Percentiles rank a stretch among this genome's conserved stretches.
Evolutionary conservation across 164 flowering plant species (phyloP).

Genomic region (Magnolia changhungtana): DNA sequence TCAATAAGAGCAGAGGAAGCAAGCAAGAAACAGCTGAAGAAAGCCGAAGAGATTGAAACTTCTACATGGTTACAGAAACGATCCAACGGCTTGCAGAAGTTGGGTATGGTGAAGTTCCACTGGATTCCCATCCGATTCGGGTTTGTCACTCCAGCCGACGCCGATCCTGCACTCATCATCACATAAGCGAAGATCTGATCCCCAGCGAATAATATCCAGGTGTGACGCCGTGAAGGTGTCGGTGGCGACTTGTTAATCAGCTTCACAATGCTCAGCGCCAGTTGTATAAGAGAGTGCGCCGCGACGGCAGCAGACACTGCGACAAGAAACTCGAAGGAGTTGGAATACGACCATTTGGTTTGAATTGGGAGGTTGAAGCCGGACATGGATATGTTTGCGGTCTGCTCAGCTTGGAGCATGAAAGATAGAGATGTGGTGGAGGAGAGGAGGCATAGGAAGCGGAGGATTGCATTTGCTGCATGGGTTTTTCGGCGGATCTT

Average conservation of each 20-base stretch:
- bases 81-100: constrained; percentile 75
- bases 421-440: constrained; percentile 41
- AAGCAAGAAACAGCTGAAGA: constrained; percentile 64
- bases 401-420: constrained; percentile 60
- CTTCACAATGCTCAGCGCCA: constrained; percentile 39
- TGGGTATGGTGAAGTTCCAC: constrained; percentile 56
- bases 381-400: constrained; percentile 38
- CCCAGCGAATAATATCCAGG: constrained; percentile 67
- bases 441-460: constrained; percentile 45
- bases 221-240: constrained; percentile 54
- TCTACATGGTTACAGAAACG: constrained; percentile 67
- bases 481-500: constrained; percentile 32
- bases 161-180: constrained; percentile 87
- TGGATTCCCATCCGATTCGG: constrained; percentile 78
- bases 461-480: constrained; percentile 27
- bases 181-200: constrained; percentile 84
- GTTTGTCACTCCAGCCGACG: constrained; percentile 81
- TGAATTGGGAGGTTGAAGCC: constrained; percentile 62
- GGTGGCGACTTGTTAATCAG: constrained; percentile 40
- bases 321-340: constrained; percentile 70
- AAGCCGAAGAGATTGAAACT: constrained; percentile 64
- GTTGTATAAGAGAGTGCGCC: constrained; percentile 64
- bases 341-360: constrained; percentile 77
- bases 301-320: constrained; percentile 62
- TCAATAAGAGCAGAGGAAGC: constrained; percentile 58